phyloP scores from a whole-genome alignment of 345 rosid species.

The Garcia nutans region DNA sequence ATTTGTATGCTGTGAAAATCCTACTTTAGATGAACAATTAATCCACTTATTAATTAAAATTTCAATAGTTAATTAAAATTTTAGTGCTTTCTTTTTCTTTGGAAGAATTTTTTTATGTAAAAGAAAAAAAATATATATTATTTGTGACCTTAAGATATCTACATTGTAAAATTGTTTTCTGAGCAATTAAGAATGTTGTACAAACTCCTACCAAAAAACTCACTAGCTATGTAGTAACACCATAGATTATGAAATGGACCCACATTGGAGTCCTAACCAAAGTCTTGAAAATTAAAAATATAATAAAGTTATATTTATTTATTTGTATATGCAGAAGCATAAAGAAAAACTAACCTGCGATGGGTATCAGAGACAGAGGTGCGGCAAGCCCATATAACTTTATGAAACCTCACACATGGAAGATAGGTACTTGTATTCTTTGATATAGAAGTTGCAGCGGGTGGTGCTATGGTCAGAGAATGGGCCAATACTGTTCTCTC shows the following conservation, averaged over 20 bases:
- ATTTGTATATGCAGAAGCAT: not conserved
- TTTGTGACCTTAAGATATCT: too few species aligned
- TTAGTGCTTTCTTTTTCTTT: too few species aligned
- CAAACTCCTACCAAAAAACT: too few species aligned
- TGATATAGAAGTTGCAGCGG: slow-evolving; percentile 16
- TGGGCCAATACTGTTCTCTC: slow-evolving; percentile 37
- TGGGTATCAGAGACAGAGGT: slow-evolving; percentile 20
- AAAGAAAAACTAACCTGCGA: slow-evolving; percentile 39
- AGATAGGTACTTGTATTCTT: not conserved
- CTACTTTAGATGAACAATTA: too few species aligned
- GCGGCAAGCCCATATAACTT: slow-evolving; percentile 16
- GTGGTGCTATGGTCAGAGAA: slow-evolving; percentile 37
- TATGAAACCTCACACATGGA: slow-evolving; percentile 26
- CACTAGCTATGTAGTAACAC: not conserved
- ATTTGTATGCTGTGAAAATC: too few species aligned
- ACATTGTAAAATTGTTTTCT: not conserved
- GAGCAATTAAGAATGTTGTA: not conserved
- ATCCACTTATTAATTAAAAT: too few species aligned
- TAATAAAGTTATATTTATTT: too few species aligned
- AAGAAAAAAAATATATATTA: too few species aligned
- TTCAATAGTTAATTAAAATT: too few species aligned
- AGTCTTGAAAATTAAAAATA: not conserved
- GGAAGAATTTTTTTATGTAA: too few species aligned
- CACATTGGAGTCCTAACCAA: not conserved
- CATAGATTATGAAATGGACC: not conserved